These are phyloP conservation scores for Amborella trichopoda DNA, from an alignment of 164 flowering plant species.

Conservation along the genomic window DNA sequence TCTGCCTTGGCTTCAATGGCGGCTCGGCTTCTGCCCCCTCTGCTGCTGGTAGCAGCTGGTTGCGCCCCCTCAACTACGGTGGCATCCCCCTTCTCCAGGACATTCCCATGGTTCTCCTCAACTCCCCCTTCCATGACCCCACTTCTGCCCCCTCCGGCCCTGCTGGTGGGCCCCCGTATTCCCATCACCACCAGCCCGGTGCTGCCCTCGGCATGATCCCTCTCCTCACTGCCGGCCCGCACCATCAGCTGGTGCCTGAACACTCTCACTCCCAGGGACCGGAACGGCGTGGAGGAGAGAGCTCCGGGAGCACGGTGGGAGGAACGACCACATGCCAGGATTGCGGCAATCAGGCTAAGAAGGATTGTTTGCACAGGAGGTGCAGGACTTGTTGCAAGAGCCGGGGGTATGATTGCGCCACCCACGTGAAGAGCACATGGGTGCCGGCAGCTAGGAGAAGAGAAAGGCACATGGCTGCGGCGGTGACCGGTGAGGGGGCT, in stretches of 20 bases:
- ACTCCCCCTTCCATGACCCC: slow-evolving; percentile 5
- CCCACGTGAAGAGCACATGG: slow-evolving; percentile 98
- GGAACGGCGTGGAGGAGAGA: slow-evolving; percentile 15
- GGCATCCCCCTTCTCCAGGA: no score
- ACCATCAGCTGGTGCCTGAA: background rate
- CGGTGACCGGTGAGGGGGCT: slow-evolving; percentile 14
- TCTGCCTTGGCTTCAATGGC: slow-evolving; percentile 2
- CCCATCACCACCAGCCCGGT: slow-evolving; percentile 24
- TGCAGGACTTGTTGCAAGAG: slow-evolving; percentile 98
- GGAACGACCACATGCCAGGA: slow-evolving; percentile 51
- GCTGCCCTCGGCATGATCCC: slow-evolving; percentile 53
- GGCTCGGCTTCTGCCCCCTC: no score
- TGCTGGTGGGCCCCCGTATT: slow-evolving; percentile 9
- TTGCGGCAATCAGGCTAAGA: slow-evolving; percentile 94
- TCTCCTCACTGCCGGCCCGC: slow-evolving; percentile 35
- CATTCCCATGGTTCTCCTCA: background rate
- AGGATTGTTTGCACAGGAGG: slow-evolving; percentile 72
- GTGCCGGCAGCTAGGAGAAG: slow-evolving; percentile 79
- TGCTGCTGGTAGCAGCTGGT: no score
- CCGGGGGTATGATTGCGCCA: slow-evolving; percentile 71
- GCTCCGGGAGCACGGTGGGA: slow-evolving; percentile 14
- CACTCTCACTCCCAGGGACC: no score
- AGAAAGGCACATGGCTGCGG: slow-evolving; percentile 42
- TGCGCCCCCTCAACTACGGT: no score
- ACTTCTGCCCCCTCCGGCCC: slow-evolving; percentile 11